These are phyloP conservation scores for Arthrinium phaeospermum DNA, from an alignment of 2,329 filamentous ascomycete genomes.

Conservation along the genomic window DNA sequence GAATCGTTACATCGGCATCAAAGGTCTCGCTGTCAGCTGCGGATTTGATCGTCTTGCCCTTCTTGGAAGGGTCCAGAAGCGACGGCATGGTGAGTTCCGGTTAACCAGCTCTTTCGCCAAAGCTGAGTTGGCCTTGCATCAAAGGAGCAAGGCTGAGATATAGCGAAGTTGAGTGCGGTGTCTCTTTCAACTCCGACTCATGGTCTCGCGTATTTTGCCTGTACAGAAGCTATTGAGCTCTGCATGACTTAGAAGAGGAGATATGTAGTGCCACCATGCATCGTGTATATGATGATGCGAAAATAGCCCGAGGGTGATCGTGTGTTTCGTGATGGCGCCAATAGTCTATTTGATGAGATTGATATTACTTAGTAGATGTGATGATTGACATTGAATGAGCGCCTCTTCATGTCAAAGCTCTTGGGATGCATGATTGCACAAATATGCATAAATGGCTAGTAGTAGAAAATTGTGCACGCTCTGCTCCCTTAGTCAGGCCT, in stretches of 20 bases:
- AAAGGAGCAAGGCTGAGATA: not conserved
- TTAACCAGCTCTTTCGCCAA: slow-evolving; percentile 32
- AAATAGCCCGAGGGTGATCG: not conserved
- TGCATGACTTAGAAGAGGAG: not conserved
- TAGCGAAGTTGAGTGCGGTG: not conserved
- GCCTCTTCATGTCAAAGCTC: slow-evolving; percentile 8
- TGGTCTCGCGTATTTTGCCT: not conserved
- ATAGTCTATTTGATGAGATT: not conserved
- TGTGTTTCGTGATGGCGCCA: not conserved
- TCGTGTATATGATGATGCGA: not conserved
- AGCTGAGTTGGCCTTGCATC: slow-evolving; percentile 18
- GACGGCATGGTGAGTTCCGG: slow-evolving; percentile 50
- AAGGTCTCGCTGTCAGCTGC: slow-evolving; percentile 89
- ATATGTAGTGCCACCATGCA: not conserved
- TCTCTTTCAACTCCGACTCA: not conserved
- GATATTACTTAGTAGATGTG: not conserved
- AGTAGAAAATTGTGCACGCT: not conserved
- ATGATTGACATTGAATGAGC: not conserved
- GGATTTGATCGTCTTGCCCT: slow-evolving; percentile 65
- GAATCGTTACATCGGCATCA: slow-evolving; percentile 81
- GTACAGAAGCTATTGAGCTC: not conserved
- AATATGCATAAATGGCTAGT: not conserved
- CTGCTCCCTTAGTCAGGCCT: not conserved
- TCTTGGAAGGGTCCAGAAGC: slow-evolving; percentile 53
- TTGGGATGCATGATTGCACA: not conserved